Percentiles rank a stretch among this genome's conserved stretches.
phyloP scores from a whole-genome alignment of 2,329 filamentous ascomycete species.

The Aspergillus pseudoterreus region DNA sequence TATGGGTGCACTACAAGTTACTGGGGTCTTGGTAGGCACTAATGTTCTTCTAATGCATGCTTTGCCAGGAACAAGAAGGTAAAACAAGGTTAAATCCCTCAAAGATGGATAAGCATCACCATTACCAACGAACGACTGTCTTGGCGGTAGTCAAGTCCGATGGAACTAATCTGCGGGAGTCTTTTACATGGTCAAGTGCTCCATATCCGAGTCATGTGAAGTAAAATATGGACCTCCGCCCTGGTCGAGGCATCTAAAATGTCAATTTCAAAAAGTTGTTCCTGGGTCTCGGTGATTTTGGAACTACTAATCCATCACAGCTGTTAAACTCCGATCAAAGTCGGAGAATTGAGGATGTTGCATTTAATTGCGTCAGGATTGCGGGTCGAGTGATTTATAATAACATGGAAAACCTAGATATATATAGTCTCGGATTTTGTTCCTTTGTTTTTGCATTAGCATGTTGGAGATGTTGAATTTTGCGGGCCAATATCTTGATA shows the following conservation, averaged over 20 bases:
- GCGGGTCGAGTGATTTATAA: constrained; percentile 20
- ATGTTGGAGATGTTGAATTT: constrained; percentile 13
- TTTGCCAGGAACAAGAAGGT: too few species aligned
- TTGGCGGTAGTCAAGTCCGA: too few species aligned
- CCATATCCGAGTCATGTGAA: constrained; percentile 34
- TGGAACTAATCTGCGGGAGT: constrained; percentile 15
- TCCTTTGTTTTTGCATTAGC: constrained; percentile 23
- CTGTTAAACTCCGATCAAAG: constrained; percentile 10
- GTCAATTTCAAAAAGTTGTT: constrained; percentile 23
- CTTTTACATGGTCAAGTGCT: constrained; percentile 26
- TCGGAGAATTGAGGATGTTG: constrained; percentile 1
- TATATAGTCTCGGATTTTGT: constrained; percentile 22
- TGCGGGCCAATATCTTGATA: too few species aligned
- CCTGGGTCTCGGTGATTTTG: neutral
- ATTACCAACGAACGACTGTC: too few species aligned
- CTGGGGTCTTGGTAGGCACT: too few species aligned
- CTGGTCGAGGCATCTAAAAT: constrained; percentile 30
- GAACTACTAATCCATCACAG: constrained; percentile 14
- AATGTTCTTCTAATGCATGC: too few species aligned
- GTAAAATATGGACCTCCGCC: constrained; percentile 32
- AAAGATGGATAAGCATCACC: too few species aligned
- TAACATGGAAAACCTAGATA: constrained; percentile 22
- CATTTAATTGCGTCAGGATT: constrained; percentile 11
- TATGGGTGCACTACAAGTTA: too few species aligned
- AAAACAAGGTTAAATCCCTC: too few species aligned